These are phyloP conservation scores for Geranium brycei DNA, from an alignment of 345 rosid genomes.

Conservation along the genomic window DNA sequence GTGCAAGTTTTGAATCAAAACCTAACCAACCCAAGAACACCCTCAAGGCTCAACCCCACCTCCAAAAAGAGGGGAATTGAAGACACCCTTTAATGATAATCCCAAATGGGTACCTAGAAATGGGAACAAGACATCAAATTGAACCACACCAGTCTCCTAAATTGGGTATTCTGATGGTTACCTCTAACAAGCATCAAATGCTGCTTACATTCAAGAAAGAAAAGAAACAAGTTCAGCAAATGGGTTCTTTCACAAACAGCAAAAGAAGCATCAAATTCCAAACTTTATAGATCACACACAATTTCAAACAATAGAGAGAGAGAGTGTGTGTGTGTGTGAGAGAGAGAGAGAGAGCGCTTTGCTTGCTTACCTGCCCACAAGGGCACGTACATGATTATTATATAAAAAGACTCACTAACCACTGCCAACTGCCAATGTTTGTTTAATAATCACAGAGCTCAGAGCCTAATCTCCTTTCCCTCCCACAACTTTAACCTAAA, in stretches of 20 bases:
- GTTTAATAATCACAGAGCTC: conserved; percentile 46
- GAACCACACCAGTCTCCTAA: conserved; percentile 27
- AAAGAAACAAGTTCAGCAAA: conserved; percentile 27
- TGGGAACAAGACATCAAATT: conserved; percentile 39
- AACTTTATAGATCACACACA: conserved; percentile 31
- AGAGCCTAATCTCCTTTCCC: conserved; percentile 2
- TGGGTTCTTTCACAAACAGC: conserved; percentile 33
- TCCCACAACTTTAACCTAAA: background rate
- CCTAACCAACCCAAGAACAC: conserved; percentile 16
- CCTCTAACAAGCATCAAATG: too few relatives aligned
- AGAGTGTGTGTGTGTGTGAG: background rate
- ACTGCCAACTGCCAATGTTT: conserved; percentile 48
- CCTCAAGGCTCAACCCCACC: background rate
- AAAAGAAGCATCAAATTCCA: conserved; percentile 53
- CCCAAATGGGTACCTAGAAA: conserved; percentile 30
- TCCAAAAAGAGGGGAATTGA: conserved; percentile 10
- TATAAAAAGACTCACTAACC: conserved; percentile 39
- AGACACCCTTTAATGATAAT: conserved; percentile 33
- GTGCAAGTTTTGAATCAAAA: conserved; percentile 29
- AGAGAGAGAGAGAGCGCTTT: background rate
- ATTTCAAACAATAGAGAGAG: conserved; percentile 1
- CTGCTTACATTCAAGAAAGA: background rate
- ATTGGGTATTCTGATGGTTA: too few relatives aligned
- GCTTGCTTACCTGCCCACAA: conserved; percentile 34
- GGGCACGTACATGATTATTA: conserved; percentile 44